Percentiles rank a stretch among this genome's conserved stretches.
These are phyloP conservation scores for Rhododendron mucronatum DNA, from an alignment of 148 eudicot species.

Conservation along the genomic window DNA sequence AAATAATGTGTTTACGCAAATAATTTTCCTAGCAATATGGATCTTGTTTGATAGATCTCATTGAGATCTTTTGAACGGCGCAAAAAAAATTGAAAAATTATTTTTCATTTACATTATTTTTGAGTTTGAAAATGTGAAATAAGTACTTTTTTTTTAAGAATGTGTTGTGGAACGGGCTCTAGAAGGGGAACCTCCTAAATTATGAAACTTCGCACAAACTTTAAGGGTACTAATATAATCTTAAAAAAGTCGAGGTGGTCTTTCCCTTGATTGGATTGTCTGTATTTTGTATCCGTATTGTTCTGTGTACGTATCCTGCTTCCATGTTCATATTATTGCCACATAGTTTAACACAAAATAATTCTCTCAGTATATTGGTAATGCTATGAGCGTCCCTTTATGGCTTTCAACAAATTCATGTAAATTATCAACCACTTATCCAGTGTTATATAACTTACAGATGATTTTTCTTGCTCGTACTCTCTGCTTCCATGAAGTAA, in stretches of 20 bases:
- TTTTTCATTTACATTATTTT: too few species aligned
- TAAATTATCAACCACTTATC: not conserved
- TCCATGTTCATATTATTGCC: not conserved
- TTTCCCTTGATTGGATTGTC: not conserved
- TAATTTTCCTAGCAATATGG: too few species aligned
- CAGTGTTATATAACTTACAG: slow-evolving; percentile 40
- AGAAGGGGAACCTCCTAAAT: not conserved
- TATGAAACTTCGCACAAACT: not conserved
- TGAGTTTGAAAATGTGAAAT: too few species aligned
- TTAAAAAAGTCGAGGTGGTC: not conserved
- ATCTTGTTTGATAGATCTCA: too few species aligned
- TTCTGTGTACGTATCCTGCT: not conserved
- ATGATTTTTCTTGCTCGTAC: slow-evolving; percentile 39
- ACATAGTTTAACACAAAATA: not conserved
- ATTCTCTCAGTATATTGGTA: not conserved
- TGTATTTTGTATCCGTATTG: not conserved
- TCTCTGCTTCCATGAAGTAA: slow-evolving; percentile 65
- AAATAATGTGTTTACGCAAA: too few species aligned
- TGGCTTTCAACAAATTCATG: not conserved
- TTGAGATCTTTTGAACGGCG: too few species aligned
- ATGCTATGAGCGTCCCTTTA: not conserved
- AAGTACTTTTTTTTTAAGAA: too few species aligned
- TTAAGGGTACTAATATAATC: not conserved
- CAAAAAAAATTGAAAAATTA: too few species aligned
- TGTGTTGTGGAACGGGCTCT: too few species aligned